phyloP scores from a whole-genome alignment of 441 rosid genomes.

The Bruguiera hainesii region DNA sequence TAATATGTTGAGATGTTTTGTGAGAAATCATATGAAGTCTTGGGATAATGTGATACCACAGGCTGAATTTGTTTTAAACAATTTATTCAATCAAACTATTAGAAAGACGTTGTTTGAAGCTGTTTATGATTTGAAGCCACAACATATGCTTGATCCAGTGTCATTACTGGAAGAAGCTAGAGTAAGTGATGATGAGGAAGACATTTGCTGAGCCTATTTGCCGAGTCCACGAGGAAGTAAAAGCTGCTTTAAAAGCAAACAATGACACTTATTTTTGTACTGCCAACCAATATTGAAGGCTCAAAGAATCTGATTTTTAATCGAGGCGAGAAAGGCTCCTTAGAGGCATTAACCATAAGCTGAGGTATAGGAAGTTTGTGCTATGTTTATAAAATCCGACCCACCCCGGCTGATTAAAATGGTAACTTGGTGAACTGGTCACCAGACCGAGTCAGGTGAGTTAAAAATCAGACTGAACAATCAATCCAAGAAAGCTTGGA shows the following conservation, averaged over 20 bases:
- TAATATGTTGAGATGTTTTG: neutral
- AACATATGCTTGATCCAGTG: constrained; percentile 6
- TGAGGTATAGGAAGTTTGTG: constrained; percentile 9
- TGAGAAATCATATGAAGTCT: neutral
- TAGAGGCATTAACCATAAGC: constrained; percentile 3
- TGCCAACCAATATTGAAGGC: no score
- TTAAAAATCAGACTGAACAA: no score
- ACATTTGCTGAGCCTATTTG: constrained; percentile 3
- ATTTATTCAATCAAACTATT: neutral
- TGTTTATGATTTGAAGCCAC: neutral
- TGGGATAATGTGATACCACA: constrained; percentile 12
- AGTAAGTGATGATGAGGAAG: constrained; percentile 2
- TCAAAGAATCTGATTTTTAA: neutral
- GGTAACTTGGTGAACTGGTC: no score
- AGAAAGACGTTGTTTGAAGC: constrained; percentile 1
- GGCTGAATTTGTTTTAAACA: constrained; percentile 3
- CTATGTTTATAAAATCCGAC: neutral
- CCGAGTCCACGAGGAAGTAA: neutral
- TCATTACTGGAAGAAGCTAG: neutral
- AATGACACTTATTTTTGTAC: no score
- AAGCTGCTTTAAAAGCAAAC: no score
- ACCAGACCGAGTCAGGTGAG: no score
- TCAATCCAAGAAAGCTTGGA: no score
- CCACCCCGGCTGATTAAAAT: no score
- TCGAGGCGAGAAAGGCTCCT: neutral